Percentiles rank a stretch among this genome's conserved stretches.
phyloP scores from a whole-genome alignment of 305 asterid genomes.

The Fraxinus albicans region DNA sequence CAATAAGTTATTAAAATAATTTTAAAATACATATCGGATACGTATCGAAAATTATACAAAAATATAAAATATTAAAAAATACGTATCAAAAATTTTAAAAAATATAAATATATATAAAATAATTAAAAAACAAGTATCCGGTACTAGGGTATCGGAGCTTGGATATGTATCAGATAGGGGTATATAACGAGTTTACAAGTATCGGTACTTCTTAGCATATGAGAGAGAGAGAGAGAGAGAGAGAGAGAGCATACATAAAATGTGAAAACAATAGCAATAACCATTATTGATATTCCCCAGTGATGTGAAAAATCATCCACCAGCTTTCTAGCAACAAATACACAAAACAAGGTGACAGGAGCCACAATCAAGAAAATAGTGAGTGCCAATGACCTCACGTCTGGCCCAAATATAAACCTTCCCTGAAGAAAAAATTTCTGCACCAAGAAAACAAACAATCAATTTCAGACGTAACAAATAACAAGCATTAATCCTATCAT shows the following conservation, averaged over 20 bases:
- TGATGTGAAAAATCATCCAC: conserved; percentile 64
- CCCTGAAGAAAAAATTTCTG: conserved; percentile 93
- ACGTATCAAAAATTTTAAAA: no score
- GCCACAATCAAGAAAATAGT: conserved; percentile 83
- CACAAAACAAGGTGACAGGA: conserved; percentile 75
- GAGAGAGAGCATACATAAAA: conserved; percentile 55
- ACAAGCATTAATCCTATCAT: not conserved
- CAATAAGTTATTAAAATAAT: no score
- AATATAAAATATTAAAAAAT: no score
- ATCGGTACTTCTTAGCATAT: not conserved
- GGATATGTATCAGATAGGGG: no score
- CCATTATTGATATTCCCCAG: conserved; percentile 75
- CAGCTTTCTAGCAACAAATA: conserved; percentile 88
- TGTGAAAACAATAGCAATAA: conserved; percentile 62
- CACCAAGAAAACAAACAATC: conserved; percentile 27
- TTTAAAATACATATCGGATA: no score
- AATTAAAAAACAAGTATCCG: no score
- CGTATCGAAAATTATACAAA: no score
- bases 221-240: conserved; percentile 28
- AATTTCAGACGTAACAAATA: conserved; percentile 14
- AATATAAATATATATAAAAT: no score
- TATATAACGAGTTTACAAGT: no score
- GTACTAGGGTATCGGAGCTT: no score
- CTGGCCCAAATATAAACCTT: conserved; percentile 94
- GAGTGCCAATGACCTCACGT: conserved; percentile 82